phyloP scores from a whole-genome alignment of 1,139 yeast genomes.

The Magnusiomyces fungicola region DNA sequence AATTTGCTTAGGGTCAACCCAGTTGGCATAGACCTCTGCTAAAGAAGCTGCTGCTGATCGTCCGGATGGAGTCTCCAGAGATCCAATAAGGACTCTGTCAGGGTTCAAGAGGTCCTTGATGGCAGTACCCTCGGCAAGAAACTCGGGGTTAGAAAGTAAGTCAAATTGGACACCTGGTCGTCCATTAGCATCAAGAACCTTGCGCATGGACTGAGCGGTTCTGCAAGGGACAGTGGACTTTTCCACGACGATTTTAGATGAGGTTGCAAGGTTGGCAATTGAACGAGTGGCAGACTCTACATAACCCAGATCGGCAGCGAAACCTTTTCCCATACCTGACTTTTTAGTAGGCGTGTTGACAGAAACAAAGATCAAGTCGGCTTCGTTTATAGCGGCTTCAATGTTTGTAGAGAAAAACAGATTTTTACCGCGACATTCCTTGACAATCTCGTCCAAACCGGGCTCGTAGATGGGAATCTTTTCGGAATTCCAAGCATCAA shows the following conservation, averaged over 20 bases:
- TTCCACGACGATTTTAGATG: constrained; percentile 28
- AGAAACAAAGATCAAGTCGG: constrained; percentile 28
- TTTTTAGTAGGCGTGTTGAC: constrained; percentile 29
- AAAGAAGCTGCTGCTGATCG: constrained; percentile 25
- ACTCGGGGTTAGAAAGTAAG: constrained; percentile 26
- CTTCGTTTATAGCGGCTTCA: constrained; percentile 25
- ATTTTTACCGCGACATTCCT: constrained; percentile 24
- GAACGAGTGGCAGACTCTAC: constrained; percentile 27
- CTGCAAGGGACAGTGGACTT: constrained; percentile 29
- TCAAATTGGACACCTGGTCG: constrained; percentile 26
- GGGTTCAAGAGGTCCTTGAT: constrained; percentile 24
- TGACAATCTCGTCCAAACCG: constrained; percentile 26
- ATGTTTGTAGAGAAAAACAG: constrained; percentile 28
- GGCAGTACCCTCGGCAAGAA: constrained; percentile 27
- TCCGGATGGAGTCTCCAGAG: constrained; percentile 23
- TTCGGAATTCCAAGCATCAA: constrained; percentile 28
- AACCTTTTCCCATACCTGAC: constrained; percentile 27
- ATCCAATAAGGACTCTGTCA: constrained; percentile 27
- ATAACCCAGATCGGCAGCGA: constrained; percentile 26
- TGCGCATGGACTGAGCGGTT: constrained; percentile 26
- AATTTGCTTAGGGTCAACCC: constrained; percentile 26
- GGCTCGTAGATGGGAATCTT: constrained; percentile 28
- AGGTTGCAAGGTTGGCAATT: constrained; percentile 25
- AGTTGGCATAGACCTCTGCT: constrained; percentile 25
- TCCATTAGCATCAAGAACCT: constrained; percentile 25